phyloP scores from a whole-genome alignment of 2,329 filamentous ascomycete genomes.

The Talaromyces sp. region DNA sequence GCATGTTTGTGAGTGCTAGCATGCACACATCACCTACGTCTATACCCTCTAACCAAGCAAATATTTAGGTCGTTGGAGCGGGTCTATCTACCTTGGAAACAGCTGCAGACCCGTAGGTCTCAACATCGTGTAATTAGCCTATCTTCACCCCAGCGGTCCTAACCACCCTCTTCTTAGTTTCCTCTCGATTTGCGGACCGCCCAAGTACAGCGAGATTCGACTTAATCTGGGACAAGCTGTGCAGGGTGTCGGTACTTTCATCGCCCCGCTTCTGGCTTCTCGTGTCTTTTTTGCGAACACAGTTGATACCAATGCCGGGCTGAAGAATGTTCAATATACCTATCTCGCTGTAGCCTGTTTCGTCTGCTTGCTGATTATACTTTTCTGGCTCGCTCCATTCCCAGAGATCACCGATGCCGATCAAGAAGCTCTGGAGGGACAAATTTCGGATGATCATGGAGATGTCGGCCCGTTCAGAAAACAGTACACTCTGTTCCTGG shows the following conservation, averaged over 20 bases:
- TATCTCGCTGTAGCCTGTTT: conserved; percentile 66
- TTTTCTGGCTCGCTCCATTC: conserved; percentile 61
- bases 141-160: neutral
- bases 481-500: conserved; percentile 65
- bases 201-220: conserved; percentile 60
- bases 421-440: conserved; percentile 58
- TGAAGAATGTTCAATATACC: conserved; percentile 66
- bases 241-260: conserved; percentile 61
- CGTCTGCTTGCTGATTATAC: conserved; percentile 57
- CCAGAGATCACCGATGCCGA: conserved; percentile 64
- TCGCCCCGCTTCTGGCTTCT: conserved; percentile 61
- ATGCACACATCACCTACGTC: neutral
- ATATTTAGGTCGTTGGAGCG: conserved; percentile 48
- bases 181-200: conserved; percentile 56
- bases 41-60: neutral
- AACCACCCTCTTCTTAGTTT: conserved; percentile 20
- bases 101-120: conserved; percentile 54
- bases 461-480: conserved; percentile 52
- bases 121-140: neutral
- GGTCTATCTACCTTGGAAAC: conserved; percentile 61
- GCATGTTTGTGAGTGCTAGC: conserved; percentile 49
- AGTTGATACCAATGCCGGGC: conserved; percentile 50
- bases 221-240: conserved; percentile 63
- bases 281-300: conserved; percentile 65
- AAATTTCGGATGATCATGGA: conserved; percentile 35